These are phyloP conservation scores for Schwanniomyces polymorphus DNA, from an alignment of 805 yeast species.

Conservation along the genomic window DNA sequence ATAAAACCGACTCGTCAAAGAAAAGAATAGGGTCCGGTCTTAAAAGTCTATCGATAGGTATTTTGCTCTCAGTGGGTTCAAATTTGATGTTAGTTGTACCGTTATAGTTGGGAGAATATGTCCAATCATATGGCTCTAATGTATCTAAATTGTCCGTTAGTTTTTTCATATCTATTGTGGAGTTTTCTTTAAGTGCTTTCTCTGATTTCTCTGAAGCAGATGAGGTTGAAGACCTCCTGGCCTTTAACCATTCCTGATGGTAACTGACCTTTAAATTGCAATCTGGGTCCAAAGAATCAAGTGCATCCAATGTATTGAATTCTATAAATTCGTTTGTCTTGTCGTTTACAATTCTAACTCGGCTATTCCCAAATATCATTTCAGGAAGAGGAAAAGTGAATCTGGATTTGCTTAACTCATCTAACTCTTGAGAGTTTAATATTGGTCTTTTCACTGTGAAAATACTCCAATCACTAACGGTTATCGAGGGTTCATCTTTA, in stretches of 20 bases:
- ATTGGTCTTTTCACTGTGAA: slow-evolving; percentile 76
- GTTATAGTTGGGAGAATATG: slow-evolving; percentile 77
- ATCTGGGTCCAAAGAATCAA: slow-evolving; percentile 34
- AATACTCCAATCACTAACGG: slow-evolving; percentile 74
- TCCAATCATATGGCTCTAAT: slow-evolving; percentile 93
- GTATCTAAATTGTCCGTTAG: slow-evolving; percentile 48
- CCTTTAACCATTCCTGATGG: slow-evolving; percentile 74
- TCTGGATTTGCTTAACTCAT: slow-evolving; percentile 54
- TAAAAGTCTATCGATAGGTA: slow-evolving; percentile 72
- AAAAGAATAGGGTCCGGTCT: slow-evolving; percentile 83
- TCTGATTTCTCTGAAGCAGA: slow-evolving; percentile 20
- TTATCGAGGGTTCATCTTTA: slow-evolving; percentile 66
- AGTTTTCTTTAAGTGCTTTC: slow-evolving; percentile 23
- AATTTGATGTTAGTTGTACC: slow-evolving; percentile 51
- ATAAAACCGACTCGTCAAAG: slow-evolving; percentile 84
- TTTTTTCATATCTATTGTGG: slow-evolving; percentile 33
- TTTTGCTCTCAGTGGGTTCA: slow-evolving; percentile 21
- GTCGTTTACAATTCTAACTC: slow-evolving; percentile 50
- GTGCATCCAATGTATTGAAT: slow-evolving; percentile 79
- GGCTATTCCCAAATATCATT: slow-evolving; percentile 92
- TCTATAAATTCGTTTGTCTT: slow-evolving; percentile 45
- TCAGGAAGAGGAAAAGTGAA: slow-evolving; percentile 88
- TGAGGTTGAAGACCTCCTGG: slow-evolving; percentile 27
- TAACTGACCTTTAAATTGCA: slow-evolving; percentile 66
- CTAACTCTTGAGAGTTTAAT: slow-evolving; percentile 70